Percentiles rank a stretch among this genome's conserved stretches.
phyloP scores from a whole-genome alignment of 2,329 filamentous ascomycete genomes.

The Paracoccidioides lutzii region DNA sequence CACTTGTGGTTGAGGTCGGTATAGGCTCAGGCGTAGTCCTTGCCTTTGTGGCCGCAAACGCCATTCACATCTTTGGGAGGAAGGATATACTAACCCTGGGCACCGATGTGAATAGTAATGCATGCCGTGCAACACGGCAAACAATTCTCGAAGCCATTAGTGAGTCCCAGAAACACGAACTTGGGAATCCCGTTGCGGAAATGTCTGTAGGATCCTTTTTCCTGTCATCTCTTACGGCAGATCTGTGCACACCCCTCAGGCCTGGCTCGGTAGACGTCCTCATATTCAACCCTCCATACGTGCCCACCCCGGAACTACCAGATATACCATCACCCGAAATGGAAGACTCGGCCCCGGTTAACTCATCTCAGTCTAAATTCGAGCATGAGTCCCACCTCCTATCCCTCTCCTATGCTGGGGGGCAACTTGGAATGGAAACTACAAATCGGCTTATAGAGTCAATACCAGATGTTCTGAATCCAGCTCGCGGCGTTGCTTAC shows the following conservation, averaged over 20 bases:
- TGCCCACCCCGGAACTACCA: constrained; percentile 69
- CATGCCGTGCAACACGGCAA: constrained; percentile 59
- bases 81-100: constrained; percentile 57
- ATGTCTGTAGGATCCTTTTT: constrained; percentile 37
- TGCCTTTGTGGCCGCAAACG: constrained; percentile 70
- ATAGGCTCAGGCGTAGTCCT: constrained; percentile 90
- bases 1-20: constrained; percentile 72
- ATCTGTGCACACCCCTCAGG: constrained; percentile 53
- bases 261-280: constrained; percentile 59
- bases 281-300: constrained; percentile 95
- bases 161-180: constrained; percentile 16
- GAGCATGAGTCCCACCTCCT: constrained; percentile 75
- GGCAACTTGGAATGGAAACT: constrained; percentile 82
- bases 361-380: constrained; percentile 37
- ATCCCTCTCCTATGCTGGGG: constrained; percentile 78
- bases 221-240: constrained; percentile 54
- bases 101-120: constrained; percentile 74
- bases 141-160: constrained; percentile 48
- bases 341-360: constrained; percentile 6
- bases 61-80: constrained; percentile 58
- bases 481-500: constrained; percentile 65
- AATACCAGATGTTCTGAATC: constrained; percentile 52
- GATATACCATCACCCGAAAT: constrained; percentile 28
- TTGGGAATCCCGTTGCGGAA: constrained; percentile 28
- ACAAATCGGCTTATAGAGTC: constrained; percentile 64